phyloP scores from a whole-genome alignment of 805 yeast species.

The Tetrapisispora pingtungensis region DNA sequence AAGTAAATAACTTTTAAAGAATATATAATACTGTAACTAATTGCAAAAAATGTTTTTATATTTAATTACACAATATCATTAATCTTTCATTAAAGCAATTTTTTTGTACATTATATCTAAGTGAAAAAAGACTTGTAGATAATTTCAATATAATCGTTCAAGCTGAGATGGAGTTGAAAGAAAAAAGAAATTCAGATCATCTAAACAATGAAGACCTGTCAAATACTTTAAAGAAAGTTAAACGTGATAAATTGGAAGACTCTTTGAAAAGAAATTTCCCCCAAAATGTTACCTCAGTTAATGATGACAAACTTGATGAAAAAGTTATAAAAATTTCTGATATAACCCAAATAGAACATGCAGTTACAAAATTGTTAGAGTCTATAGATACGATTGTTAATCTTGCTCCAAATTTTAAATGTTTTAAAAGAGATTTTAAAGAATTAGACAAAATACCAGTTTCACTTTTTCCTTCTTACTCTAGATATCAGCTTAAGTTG shows the following conservation, averaged over 20 bases:
- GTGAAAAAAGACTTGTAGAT: no score
- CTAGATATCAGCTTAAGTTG: slow-evolving; percentile 45
- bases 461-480: slow-evolving; percentile 40
- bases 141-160: no score
- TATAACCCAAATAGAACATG: slow-evolving; percentile 39
- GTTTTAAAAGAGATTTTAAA: slow-evolving; percentile 30
- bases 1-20: no score
- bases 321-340: neutral
- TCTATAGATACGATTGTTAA: slow-evolving; percentile 40
- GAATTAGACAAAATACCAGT: slow-evolving; percentile 27
- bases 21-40: no score
- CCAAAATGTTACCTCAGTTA: no score
- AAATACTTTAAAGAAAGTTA: no score
- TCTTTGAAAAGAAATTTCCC: no score
- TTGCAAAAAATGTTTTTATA: no score
- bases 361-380: slow-evolving; percentile 43
- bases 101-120: no score
- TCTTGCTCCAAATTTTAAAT: slow-evolving; percentile 45
- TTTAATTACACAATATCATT: no score
- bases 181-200: neutral
- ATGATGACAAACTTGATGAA: neutral
- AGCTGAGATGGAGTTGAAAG: neutral
- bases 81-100: no score
- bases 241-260: neutral
- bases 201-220: neutral